phyloP scores from a whole-genome alignment of 2,329 filamentous ascomycete genomes.

The Dothiorella sarmentorum region DNA sequence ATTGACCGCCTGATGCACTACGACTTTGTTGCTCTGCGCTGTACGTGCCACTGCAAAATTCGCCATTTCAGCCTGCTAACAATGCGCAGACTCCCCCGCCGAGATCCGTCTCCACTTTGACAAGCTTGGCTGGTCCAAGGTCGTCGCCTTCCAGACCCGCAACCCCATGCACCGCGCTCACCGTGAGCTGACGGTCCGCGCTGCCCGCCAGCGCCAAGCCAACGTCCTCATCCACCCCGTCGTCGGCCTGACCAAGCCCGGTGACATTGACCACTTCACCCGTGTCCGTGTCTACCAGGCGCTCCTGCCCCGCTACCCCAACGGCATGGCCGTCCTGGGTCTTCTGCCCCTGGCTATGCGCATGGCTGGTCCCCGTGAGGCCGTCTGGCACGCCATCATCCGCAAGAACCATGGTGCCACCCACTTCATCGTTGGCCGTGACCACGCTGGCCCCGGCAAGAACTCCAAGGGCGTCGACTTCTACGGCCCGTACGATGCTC shows the following conservation, averaged over 20 bases:
- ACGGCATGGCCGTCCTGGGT: conserved; percentile 96
- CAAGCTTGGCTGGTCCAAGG: conserved; percentile 97
- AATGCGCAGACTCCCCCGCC: conserved; percentile 71
- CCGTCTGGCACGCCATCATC: conserved; percentile 99
- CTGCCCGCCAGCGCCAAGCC: conserved; percentile 90
- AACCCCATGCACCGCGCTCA: conserved; percentile 99
- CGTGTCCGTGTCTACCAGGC: conserved; percentile 98
- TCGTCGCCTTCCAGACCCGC: conserved; percentile 94
- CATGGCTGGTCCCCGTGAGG: conserved; percentile 97
- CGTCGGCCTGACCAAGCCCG: conserved; percentile 96
- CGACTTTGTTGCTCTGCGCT: conserved; percentile 95
- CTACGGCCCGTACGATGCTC: conserved; percentile 97
- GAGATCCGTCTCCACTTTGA: conserved; percentile 96
- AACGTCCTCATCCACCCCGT: conserved; percentile 99
- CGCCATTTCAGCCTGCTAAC: conserved; percentile 2
- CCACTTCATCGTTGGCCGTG: conserved; percentile 98
- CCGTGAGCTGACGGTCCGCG: conserved; percentile 94
- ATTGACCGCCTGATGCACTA: conserved; percentile 96
- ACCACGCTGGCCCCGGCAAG: conserved; percentile 96
- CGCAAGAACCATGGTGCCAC: conserved; percentile 99
- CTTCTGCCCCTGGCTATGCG: conserved; percentile 96
- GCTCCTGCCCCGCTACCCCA: conserved; percentile 92
- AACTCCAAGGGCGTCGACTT: conserved; percentile 97
- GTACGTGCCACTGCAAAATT: conserved; percentile 44
- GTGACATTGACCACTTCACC: conserved; percentile 99